These are phyloP conservation scores for Corymbia calophylla DNA, from an alignment of 441 rosid genomes.

Conservation along the genomic window DNA sequence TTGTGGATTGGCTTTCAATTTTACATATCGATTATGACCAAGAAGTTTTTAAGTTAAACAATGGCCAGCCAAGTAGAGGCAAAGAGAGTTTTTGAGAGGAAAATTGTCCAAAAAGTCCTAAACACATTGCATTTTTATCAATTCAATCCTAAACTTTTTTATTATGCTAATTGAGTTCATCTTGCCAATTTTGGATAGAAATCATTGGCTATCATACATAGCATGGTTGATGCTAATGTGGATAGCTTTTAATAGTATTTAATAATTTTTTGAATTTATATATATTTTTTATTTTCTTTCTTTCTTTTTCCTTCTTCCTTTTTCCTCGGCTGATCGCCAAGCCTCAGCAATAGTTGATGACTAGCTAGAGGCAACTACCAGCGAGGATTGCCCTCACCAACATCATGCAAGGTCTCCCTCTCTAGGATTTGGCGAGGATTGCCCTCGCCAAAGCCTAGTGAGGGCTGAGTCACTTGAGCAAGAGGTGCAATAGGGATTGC, in stretches of 20 bases:
- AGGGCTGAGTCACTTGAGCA: not conserved
- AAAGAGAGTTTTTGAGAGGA: not conserved
- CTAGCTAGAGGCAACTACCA: not conserved
- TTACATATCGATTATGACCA: not conserved
- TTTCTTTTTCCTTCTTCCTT: too few relatives aligned
- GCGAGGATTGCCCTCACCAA: not conserved
- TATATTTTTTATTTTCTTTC: too few relatives aligned
- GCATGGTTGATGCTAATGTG: rapidly evolving
- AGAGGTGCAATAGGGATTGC: not conserved
- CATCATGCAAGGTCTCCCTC: too few relatives aligned
- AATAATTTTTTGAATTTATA: too few relatives aligned
- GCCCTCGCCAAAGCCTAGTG: not conserved
- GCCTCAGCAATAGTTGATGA: not conserved
- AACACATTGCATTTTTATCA: too few relatives aligned
- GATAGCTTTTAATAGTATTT: too few relatives aligned
- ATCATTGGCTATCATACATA: not conserved
- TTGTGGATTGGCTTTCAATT: not conserved
- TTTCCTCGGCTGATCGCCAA: rapidly evolving
- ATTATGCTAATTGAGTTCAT: not conserved
- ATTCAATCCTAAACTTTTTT: rapidly evolving
- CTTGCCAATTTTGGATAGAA: not conserved
- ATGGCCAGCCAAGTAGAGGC: not conserved
- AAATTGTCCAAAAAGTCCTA: too few relatives aligned
- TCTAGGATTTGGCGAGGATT: not conserved
- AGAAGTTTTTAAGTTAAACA: not conserved